Evolutionary conservation across 352 stramenopile genomes (phyloP).

Genomic region (Halophytophthora polymorphica): DNA sequence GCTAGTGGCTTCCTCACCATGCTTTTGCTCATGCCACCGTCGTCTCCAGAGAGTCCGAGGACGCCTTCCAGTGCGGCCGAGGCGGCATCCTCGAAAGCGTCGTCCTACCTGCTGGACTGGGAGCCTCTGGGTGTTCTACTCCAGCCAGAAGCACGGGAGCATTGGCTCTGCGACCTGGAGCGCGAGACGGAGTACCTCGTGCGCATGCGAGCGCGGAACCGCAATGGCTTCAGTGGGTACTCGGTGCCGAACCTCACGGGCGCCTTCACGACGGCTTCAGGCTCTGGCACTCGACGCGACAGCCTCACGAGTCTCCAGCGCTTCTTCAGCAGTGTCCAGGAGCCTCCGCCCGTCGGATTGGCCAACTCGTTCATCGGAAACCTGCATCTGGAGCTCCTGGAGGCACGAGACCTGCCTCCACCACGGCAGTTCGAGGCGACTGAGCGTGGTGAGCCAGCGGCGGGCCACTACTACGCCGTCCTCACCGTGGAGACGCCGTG

Average conservation of each 20-base stretch:
- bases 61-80: slow-evolving; percentile 12
- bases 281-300: slow-evolving; percentile 10
- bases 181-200: slow-evolving; percentile 59
- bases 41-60: slow-evolving; percentile 16
- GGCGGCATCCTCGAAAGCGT: slow-evolving; percentile 21
- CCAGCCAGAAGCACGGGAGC: slow-evolving; percentile 43
- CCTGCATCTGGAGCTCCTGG: slow-evolving; percentile 56
- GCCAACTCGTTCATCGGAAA: slow-evolving; percentile 52
- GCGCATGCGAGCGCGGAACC: slow-evolving; percentile 52
- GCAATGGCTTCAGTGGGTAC: slow-evolving; percentile 63
- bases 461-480: slow-evolving; percentile 19
- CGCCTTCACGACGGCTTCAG: slow-evolving; percentile 38
- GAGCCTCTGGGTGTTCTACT: slow-evolving; percentile 43
- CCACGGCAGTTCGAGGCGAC: not conserved
- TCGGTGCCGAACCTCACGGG: slow-evolving; percentile 39
- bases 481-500: slow-evolving; percentile 27
- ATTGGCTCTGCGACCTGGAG: slow-evolving; percentile 57
- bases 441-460: not conserved
- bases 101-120: slow-evolving; percentile 51
- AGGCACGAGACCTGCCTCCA: slow-evolving; percentile 28
- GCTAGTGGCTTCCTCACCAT: slow-evolving; percentile 50
- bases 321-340: slow-evolving; percentile 24
- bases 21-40: slow-evolving; percentile 42
- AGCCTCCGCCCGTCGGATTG: slow-evolving; percentile 19
- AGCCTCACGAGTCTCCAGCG: slow-evolving; percentile 21